Evolutionary conservation across 768 basidiomycete species (phyloP), one percentile per base, ranked within the genome.

Genomic region (Holtermannia corniformis): DNA sequence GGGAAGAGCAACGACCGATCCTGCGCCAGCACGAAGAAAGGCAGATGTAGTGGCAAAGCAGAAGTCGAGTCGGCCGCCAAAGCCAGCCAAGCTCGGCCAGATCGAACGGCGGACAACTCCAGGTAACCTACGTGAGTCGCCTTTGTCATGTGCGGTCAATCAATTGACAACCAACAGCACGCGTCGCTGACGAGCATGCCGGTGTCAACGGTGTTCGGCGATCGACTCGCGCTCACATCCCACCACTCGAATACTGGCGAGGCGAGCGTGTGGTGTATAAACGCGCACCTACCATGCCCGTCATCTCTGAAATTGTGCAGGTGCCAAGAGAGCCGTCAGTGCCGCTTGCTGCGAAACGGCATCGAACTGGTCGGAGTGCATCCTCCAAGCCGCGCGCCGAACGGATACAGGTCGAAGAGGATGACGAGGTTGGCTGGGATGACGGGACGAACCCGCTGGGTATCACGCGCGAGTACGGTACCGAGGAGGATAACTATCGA

Each of bases 191-290:
- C 32, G 58, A 60, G 26, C 52, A 49, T 14, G 60, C 44, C 3
- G 16, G 14, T 21, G 51, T 56, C 27, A 50, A 56, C 19, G 64
- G 63, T 7, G 54, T 63, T 44, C 83, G 90, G 16, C 82, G 85
- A 47, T 84, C 87, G 25, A 74, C 75, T 45, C 82, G 92, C 21
- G 75, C 79, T 49, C 81, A 81, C 26, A 82, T 81, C 61, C 74
- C 74, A 46, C 93, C 92, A 3, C 76, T 97, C 28, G 86, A 87
- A 40, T 93, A 79, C 76, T 97, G 93, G 93, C 81, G 90, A n/a
- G 81, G 82, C 60, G 93, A 97, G 73, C 84, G 82, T 57, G 79
- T 89, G 21, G 82, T 91, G 1, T 96, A 89, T 62, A 84, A 84
- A 4, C 79, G 82, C 20, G 77, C 79, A 12, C 49, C 54, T 74